Conservation (phyloP, 139 green algal species). For the Desmodesmus armatus region DNA sequence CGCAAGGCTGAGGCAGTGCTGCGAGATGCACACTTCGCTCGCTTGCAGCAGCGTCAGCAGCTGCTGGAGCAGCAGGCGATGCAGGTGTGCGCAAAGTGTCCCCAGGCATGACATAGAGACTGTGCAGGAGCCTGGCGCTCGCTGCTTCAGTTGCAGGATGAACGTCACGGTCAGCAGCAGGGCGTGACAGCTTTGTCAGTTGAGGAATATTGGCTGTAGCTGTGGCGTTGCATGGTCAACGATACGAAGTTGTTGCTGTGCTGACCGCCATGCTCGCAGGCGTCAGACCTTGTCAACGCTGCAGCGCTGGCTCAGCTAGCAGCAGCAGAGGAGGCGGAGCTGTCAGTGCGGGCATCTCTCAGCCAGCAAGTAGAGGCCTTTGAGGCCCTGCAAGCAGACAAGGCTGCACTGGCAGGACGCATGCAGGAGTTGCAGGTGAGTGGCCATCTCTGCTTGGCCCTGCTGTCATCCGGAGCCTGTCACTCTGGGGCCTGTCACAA, state of each 20-base stretch:
- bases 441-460: no score
- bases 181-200: no score
- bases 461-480: no score
- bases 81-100: conserved; percentile 35
- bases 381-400: conserved; percentile 23
- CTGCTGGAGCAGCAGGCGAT: conserved; percentile 22
- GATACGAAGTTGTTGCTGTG: no score
- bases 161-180: no score
- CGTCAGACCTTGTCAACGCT: conserved; percentile 28
- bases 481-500: no score
- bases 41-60: conserved; percentile 20
- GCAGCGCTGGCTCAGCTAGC: conserved; percentile 30
- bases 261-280: conserved; percentile 31
- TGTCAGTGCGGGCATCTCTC: background rate
- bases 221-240: background rate
- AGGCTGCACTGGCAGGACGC: background rate
- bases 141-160: no score
- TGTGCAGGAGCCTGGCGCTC: no score
- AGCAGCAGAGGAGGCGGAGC: conserved; percentile 36
- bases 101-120: no score
- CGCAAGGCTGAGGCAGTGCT: conserved; percentile 10
- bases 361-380: conserved; percentile 16
- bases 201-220: background rate
- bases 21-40: conserved; percentile 24
- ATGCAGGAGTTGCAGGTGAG: conserved; percentile 28